Conservation (phyloP, 2,329 filamentous ascomycete genomes). For the Colletotrichum karsti region DNA sequence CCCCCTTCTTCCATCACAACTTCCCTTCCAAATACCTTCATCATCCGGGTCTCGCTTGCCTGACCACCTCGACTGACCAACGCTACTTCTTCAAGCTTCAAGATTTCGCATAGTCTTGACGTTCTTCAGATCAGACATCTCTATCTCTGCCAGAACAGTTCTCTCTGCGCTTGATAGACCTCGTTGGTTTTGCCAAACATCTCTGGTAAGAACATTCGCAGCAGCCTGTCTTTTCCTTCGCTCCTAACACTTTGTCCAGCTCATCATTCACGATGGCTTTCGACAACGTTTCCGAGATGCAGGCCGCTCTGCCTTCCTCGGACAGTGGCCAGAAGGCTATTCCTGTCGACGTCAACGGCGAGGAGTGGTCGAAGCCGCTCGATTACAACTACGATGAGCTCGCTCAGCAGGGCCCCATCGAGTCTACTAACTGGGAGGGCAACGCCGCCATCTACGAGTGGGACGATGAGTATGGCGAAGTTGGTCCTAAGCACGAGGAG, state of each 20-base stretch:
- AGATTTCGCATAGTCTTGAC: background rate
- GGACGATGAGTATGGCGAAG: constrained; percentile 85
- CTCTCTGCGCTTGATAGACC: background rate
- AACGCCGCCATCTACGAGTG: constrained; percentile 81
- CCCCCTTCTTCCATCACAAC: too few relatives aligned
- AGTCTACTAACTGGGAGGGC: constrained; percentile 52
- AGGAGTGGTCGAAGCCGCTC: constrained; percentile 55
- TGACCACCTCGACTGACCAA: background rate
- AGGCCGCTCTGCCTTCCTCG: constrained; percentile 39
- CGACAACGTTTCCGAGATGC: constrained; percentile 32
- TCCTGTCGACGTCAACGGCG: constrained; percentile 29
- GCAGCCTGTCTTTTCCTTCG: accelerated
- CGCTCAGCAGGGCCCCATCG: constrained; percentile 28
- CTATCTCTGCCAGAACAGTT: background rate
- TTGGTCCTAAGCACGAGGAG: constrained; percentile 75
- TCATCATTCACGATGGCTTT: background rate
- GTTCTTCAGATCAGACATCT: background rate
- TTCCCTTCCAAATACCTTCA: too few relatives aligned
- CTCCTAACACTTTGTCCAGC: background rate
- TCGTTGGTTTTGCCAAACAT: background rate
- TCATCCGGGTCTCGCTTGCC: background rate
- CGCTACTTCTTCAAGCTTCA: background rate
- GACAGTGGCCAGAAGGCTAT: constrained; percentile 34
- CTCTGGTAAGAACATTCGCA: background rate
- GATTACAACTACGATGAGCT: constrained; percentile 58